Conservation (phyloP, 108 stramenopile genomes). For the Cylindrotheca fusiformis region DNA sequence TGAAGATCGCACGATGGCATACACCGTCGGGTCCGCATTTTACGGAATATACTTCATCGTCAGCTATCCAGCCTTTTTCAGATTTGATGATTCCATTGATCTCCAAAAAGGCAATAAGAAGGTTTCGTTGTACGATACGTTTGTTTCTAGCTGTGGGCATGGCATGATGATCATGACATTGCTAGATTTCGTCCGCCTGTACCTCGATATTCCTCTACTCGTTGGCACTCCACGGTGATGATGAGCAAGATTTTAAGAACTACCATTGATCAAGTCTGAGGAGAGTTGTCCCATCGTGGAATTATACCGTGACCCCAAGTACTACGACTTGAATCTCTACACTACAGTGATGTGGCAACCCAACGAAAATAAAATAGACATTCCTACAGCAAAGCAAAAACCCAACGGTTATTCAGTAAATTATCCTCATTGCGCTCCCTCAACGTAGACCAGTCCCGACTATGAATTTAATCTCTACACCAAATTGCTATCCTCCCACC, state of each 20-base stretch:
- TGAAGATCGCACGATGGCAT: conserved; percentile 67
- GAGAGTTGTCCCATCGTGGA: no score
- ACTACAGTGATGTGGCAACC: no score
- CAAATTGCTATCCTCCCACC: no score
- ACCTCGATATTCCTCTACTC: conserved; percentile 76
- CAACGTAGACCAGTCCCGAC: no score
- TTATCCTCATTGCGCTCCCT: no score
- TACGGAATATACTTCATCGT: conserved; percentile 99
- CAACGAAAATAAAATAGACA: no score
- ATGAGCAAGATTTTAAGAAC: neutral
- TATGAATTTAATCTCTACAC: no score
- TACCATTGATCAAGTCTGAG: neutral
- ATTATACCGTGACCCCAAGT: no score
- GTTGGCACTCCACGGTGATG: conserved; percentile 33
- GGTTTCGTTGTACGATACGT: conserved; percentile 67
- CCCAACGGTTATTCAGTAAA: no score
- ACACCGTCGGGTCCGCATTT: conserved; percentile 73
- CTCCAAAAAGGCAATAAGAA: conserved; percentile 11
- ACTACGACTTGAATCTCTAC: no score
- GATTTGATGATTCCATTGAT: conserved; percentile 68
- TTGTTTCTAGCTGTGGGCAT: conserved; percentile 79
- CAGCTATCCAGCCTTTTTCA: conserved; percentile 91
- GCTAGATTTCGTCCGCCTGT: conserved; percentile 90
- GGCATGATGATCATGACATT: conserved; percentile 93
- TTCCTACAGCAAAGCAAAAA: no score